Percentiles rank a stretch among this genome's conserved stretches.
These are phyloP conservation scores for Ceratobasidium sp. DNA, from an alignment of 1,284 basidiomycete genomes.

Conservation along the genomic window DNA sequence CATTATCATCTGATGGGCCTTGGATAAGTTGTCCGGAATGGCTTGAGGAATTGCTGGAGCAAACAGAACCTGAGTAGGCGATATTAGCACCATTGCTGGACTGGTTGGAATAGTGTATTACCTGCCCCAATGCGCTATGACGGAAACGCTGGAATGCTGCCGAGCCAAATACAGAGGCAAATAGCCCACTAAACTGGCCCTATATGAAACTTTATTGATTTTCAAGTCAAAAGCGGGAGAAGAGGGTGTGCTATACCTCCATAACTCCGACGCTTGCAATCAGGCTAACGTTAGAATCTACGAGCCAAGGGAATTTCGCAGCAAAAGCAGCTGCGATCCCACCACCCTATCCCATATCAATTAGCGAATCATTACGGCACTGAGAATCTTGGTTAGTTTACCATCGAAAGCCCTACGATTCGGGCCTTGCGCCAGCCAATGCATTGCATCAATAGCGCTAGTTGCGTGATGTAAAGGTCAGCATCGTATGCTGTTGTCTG, in stretches of 20 bases:
- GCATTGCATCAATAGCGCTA: conserved; percentile 79
- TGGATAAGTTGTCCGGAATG: neutral
- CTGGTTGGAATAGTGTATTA: neutral
- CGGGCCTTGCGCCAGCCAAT: conserved; percentile 69
- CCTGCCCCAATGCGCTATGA: conserved; percentile 29
- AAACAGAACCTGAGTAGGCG: neutral
- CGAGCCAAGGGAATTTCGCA: conserved; percentile 69
- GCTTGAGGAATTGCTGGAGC: conserved; percentile 7
- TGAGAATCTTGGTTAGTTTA: conserved; percentile 44
- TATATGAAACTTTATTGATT: neutral
- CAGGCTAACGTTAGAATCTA: conserved; percentile 65
- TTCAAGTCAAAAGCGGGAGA: neutral
- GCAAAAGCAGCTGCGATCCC: conserved; percentile 71
- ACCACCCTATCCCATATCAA: conserved; percentile 61
- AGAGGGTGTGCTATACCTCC: conserved; percentile 54
- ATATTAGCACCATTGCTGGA: neutral
- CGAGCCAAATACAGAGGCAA: conserved; percentile 8
- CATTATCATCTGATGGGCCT: neutral
- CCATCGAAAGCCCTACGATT: conserved; percentile 75
- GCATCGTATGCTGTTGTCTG: conserved; percentile 68
- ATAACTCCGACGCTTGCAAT: conserved; percentile 71
- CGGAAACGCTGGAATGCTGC: conserved; percentile 30
- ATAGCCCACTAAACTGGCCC: neutral
- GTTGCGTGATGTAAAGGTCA: conserved; percentile 69
- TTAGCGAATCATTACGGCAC: neutral